Evolutionary conservation across 352 stramenopile species (phyloP).

Genomic region (Globisporangium takayamanum): DNA sequence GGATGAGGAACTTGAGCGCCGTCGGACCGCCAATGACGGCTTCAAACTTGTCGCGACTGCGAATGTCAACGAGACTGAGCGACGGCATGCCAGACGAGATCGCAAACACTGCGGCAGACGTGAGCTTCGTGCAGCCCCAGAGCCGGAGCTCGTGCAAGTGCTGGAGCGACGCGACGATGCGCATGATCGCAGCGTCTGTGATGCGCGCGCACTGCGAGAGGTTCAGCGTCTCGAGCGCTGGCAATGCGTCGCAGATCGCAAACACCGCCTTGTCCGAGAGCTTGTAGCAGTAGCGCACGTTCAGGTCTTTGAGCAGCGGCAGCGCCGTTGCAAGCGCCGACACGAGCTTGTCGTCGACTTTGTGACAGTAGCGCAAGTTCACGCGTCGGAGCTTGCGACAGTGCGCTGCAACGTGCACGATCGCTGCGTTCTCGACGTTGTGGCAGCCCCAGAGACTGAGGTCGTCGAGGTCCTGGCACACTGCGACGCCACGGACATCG

Average conservation of each 20-base stretch:
- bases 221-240: conserved; percentile 55
- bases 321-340: conserved; percentile 38
- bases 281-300: conserved; percentile 86
- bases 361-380: conserved; percentile 81
- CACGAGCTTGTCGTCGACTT: conserved; percentile 71
- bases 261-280: conserved; percentile 61
- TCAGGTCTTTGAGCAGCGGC: conserved; percentile 55
- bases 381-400: conserved; percentile 41
- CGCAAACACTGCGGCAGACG: conserved; percentile 54
- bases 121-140: conserved; percentile 80
- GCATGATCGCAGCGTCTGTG: conserved; percentile 59
- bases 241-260: conserved; percentile 41
- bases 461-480: conserved; percentile 41
- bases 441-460: conserved; percentile 74
- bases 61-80: conserved; percentile 67
- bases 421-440: conserved; percentile 64
- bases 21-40: conserved; percentile 68
- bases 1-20: conserved; percentile 74
- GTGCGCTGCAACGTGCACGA: conserved; percentile 47
- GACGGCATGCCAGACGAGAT: conserved; percentile 60
- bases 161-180: conserved; percentile 47
- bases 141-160: conserved; percentile 67
- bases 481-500: conserved; percentile 38
- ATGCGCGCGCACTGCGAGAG: conserved; percentile 79
- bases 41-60: conserved; percentile 70